A percentile compares a stretch with the other conserved stretches of the same genome.
Evolutionary conservation across 2,329 filamentous ascomycete genomes (phyloP).

Genomic region (Talaromyces sp.): DNA sequence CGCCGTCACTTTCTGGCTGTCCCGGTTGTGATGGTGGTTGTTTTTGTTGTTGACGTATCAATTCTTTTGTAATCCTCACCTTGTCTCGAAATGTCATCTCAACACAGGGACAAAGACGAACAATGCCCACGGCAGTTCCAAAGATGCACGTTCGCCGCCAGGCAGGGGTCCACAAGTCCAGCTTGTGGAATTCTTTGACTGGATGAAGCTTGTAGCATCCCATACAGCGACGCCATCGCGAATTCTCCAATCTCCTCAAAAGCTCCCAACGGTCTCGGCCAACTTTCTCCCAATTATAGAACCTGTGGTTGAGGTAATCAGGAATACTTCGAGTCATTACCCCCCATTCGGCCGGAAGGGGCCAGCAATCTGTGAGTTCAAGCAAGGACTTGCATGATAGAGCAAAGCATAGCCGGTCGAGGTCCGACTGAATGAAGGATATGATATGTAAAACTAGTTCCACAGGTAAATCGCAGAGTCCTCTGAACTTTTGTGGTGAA

Average conservation of each 20-base stretch:
- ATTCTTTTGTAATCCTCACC: not conserved
- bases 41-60: not conserved
- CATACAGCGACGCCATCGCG: constrained; percentile 4
- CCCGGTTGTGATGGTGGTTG: no score
- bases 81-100: constrained; percentile 12
- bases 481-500: not conserved
- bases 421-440: not conserved
- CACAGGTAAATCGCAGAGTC: not conserved
- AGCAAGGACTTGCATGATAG: not conserved
- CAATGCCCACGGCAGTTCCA: not conserved
- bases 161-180: not conserved
- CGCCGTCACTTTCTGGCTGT: not conserved
- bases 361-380: not conserved
- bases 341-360: not conserved
- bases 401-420: constrained; percentile 1
- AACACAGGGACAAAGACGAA: constrained; percentile 2
- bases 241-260: not conserved
- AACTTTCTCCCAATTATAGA: no score
- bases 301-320: no score
- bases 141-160: not conserved
- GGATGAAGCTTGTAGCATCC: constrained; percentile 10
- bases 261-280: not conserved
- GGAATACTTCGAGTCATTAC: not conserved
- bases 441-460: not conserved
- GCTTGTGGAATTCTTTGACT: not conserved